Conservation (phyloP, 179 eudicot species). For the Gypsophila paniculata region DNA sequence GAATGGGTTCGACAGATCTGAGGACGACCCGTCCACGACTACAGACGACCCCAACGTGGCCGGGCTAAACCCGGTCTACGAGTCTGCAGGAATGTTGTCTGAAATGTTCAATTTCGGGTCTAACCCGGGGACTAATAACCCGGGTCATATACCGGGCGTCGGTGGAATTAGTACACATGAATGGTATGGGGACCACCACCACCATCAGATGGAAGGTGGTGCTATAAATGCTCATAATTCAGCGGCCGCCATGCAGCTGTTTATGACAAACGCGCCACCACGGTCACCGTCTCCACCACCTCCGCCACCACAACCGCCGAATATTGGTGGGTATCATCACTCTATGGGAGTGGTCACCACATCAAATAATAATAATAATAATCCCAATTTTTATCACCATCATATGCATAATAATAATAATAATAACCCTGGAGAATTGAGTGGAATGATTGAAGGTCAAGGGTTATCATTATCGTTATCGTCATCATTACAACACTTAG, state of each 20-base stretch:
- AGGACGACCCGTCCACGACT: conserved; percentile 5
- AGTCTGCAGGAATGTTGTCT: conserved; percentile 67
- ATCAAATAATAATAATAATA: not conserved
- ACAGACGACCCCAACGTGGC: not conserved
- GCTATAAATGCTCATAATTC: conserved; percentile 37
- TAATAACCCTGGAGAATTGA: conserved; percentile 25
- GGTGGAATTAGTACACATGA: conserved; percentile 24
- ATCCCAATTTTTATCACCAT: conserved; percentile 26
- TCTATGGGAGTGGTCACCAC: conserved; percentile 9
- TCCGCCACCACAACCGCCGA: conserved; percentile 18
- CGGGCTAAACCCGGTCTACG: conserved; percentile 32
- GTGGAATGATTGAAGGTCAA: conserved; percentile 50
- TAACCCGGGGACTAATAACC: conserved; percentile 8
- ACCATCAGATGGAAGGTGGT: conserved; percentile 15
- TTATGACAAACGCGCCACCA: conserved; percentile 59
- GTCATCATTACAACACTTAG: conserved; percentile 61
- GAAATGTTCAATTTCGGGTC: conserved; percentile 81
- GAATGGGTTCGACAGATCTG: conserved; percentile 49
- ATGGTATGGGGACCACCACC: conserved; percentile 26
- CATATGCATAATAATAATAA: not conserved
- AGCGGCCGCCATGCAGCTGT: conserved; percentile 82
- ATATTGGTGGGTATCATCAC: conserved; percentile 22
- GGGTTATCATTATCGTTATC: conserved; percentile 79
- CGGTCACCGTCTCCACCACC: conserved; percentile 53
- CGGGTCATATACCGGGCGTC: conserved; percentile 16